A percentile compares a stretch with the other conserved stretches of the same genome.
Conservation (phyloP, 2,329 filamentous ascomycete genomes). For the Neopestalotiopsis sp. region DNA sequence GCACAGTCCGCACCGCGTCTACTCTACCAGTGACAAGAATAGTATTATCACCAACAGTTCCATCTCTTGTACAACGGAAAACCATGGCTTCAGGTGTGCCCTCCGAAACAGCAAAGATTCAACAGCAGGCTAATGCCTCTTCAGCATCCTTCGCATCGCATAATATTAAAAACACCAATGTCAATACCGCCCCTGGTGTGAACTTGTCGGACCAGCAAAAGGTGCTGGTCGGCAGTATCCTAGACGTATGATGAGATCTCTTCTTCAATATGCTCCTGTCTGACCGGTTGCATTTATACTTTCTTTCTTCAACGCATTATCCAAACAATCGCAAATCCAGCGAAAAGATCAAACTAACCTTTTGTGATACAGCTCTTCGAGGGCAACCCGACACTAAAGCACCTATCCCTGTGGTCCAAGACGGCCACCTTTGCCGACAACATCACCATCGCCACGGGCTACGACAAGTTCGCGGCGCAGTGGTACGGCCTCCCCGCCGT, state of each 20-base stretch:
- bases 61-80: not conserved
- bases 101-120: conserved; percentile 34
- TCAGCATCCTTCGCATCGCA: conserved; percentile 34
- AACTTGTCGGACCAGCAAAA: conserved; percentile 55
- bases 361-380: conserved; percentile 55
- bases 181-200: conserved; percentile 58
- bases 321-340: no score
- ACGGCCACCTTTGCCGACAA: conserved; percentile 53
- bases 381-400: conserved; percentile 62
- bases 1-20: not conserved
- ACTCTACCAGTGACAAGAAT: not conserved
- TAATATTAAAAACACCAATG: conserved; percentile 57
- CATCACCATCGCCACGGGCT: conserved; percentile 11
- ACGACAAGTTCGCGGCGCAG: conserved; percentile 43
- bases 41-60: not conserved
- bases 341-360: not conserved
- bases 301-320: no score
- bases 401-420: conserved; percentile 65
- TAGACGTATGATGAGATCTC: conserved; percentile 50
- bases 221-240: conserved; percentile 60
- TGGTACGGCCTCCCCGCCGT: conserved; percentile 65
- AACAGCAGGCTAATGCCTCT: conserved; percentile 23
- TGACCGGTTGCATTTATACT: not conserved
- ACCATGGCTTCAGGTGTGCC: conserved; percentile 36
- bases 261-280: not conserved